phyloP scores from a whole-genome alignment of 192 early-diverging fungal genomes.

The Coemansia guatemalensis region DNA sequence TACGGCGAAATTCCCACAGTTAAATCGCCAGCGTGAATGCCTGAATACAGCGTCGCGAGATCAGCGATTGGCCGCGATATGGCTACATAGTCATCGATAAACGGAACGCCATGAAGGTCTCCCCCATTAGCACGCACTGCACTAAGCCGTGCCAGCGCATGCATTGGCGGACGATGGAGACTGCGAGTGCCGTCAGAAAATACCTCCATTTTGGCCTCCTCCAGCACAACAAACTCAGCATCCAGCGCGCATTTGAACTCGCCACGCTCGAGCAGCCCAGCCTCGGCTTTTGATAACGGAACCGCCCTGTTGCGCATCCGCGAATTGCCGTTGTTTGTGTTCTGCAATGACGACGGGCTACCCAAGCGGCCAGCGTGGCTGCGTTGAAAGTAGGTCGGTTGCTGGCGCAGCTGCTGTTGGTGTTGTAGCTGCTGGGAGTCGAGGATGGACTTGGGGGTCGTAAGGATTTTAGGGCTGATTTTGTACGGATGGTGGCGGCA shows the following conservation, averaged over 20 bases:
- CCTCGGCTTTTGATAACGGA: constrained; percentile 31
- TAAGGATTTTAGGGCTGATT: constrained; percentile 45
- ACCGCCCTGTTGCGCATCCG: constrained; percentile 43
- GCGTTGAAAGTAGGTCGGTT: neutral
- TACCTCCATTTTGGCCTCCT: constrained; percentile 85
- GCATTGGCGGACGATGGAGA: constrained; percentile 74
- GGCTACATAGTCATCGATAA: constrained; percentile 96
- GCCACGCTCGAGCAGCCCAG: constrained; percentile 24
- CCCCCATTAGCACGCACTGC: constrained; percentile 81
- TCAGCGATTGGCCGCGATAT: constrained; percentile 85
- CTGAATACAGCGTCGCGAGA: constrained; percentile 91
- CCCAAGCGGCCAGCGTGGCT: neutral
- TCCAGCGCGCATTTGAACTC: constrained; percentile 70
- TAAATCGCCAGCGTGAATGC: constrained; percentile 88
- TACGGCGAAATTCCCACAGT: constrained; percentile 68
- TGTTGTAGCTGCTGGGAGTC: constrained; percentile 15
- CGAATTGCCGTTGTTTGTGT: neutral
- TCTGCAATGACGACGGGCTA: neutral
- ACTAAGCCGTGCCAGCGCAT: constrained; percentile 86
- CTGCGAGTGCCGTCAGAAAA: constrained; percentile 90
- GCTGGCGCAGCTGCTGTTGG: neutral
- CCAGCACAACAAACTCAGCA: constrained; percentile 92
- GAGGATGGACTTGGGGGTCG: constrained; percentile 24
- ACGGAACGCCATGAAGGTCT: constrained; percentile 70
- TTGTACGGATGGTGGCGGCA: constrained; percentile 19